These are phyloP conservation scores for Flaveria bidentis DNA, from an alignment of 129 eudicot genomes.

Conservation along the genomic window DNA sequence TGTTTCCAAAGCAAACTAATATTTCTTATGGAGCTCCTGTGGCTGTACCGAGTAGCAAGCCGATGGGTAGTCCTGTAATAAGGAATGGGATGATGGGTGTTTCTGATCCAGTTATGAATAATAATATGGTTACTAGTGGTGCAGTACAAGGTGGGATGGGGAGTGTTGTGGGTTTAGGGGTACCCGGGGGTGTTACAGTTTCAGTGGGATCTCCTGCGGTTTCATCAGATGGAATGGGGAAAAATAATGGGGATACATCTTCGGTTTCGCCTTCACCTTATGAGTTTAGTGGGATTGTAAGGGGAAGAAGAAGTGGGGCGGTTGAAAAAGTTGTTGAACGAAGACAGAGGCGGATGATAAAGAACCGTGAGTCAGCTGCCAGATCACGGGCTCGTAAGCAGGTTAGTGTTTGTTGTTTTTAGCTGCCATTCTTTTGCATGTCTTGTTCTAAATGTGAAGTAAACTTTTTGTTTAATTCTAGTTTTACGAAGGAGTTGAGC, in stretches of 20 bases:
- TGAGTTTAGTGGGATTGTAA: slow-evolving; percentile 64
- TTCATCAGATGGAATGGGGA: slow-evolving; percentile 81
- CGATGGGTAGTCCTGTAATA: slow-evolving; percentile 55
- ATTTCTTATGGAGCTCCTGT: slow-evolving; percentile 59
- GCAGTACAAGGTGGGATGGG: slow-evolving; percentile 48
- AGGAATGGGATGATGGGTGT: slow-evolving; percentile 63
- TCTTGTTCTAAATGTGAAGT: not conserved
- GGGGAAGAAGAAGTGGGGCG: slow-evolving; percentile 64
- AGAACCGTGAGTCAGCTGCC: slow-evolving; percentile 96
- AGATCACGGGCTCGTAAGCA: slow-evolving; percentile 98
- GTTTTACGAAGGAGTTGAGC: not conserved
- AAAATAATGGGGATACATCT: slow-evolving; percentile 79
- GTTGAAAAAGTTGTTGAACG: slow-evolving; percentile 91
- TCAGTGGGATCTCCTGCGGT: slow-evolving; percentile 70
- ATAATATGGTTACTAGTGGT: slow-evolving; percentile 13
- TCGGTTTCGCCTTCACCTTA: slow-evolving; percentile 92
- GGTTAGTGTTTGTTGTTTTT: slow-evolving; percentile 40
- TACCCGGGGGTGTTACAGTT: slow-evolving; percentile 55
- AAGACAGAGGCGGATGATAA: slow-evolving; percentile 94
- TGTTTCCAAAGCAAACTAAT: slow-evolving; percentile 71
- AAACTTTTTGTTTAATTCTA: not conserved
- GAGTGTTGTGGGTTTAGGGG: slow-evolving; percentile 52
- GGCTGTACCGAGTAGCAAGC: slow-evolving; percentile 53
- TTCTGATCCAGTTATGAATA: slow-evolving; percentile 30
- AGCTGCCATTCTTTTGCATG: not conserved